Percentiles rank a stretch among this genome's conserved stretches.
These are phyloP conservation scores for Camellia lanceoleosa DNA, from an alignment of 148 eudicot species.

Conservation along the genomic window DNA sequence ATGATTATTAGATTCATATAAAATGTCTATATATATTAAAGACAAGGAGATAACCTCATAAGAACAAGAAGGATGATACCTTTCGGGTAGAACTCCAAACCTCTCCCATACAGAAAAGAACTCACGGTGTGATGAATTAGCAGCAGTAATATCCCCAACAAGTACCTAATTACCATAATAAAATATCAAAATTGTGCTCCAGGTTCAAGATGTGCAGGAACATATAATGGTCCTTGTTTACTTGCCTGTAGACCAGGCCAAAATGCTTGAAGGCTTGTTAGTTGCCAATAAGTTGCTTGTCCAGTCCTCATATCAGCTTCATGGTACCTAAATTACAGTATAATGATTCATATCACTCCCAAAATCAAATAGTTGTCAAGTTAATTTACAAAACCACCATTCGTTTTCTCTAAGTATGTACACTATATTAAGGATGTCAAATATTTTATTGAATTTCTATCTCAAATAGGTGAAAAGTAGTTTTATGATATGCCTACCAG, in stretches of 20 bases:
- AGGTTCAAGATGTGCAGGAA: not conserved
- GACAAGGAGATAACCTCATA: not conserved
- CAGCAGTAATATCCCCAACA: slow-evolving; percentile 86
- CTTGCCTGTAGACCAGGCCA: slow-evolving; percentile 97
- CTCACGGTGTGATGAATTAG: slow-evolving; percentile 92
- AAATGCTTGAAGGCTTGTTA: slow-evolving; percentile 98
- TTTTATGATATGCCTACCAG: not conserved
- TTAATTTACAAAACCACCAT: not conserved
- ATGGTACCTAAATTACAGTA: slow-evolving; percentile 67
- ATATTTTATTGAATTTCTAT: not conserved
- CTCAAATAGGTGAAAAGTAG: not conserved
- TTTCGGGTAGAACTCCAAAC: slow-evolving; percentile 91
- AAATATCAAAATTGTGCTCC: slow-evolving; percentile 13
- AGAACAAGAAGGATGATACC: slow-evolving; percentile 38
- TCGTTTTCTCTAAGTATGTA: not conserved
- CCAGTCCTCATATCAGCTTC: slow-evolving; percentile 99
- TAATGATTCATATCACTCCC: not conserved
- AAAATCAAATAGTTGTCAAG: not conserved
- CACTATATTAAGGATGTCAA: not conserved
- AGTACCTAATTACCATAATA: slow-evolving; percentile 60
- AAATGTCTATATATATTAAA: not conserved
- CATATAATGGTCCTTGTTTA: slow-evolving; percentile 7
- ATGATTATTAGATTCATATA: slow-evolving; percentile 3
- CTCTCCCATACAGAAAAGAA: slow-evolving; percentile 83
- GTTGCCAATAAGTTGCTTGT: slow-evolving; percentile 90